These are phyloP conservation scores for Penicillium sp. DNA, from an alignment of 2,329 filamentous ascomycete genomes.

Conservation along the genomic window DNA sequence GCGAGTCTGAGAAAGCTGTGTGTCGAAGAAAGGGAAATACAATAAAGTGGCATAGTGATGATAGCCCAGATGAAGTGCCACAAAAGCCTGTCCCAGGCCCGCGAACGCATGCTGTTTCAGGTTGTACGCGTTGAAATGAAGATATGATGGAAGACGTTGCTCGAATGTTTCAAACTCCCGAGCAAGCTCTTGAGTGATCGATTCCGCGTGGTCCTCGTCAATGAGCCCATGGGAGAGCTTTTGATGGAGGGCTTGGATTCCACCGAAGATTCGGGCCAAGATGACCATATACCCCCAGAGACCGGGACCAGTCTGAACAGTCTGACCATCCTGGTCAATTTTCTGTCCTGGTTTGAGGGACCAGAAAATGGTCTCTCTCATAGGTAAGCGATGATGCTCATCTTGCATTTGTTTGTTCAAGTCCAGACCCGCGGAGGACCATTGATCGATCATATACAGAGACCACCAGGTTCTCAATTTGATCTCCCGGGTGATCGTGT, in stretches of 20 bases:
- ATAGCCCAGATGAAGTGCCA: not conserved
- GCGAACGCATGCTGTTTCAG: not conserved
- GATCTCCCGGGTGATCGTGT: conserved; percentile 25
- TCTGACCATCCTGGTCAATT: not conserved
- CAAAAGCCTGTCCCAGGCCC: not conserved
- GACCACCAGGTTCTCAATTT: conserved; percentile 36
- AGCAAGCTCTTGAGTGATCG: not conserved
- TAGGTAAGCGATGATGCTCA: conserved; percentile 20
- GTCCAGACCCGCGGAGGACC: conserved; percentile 34
- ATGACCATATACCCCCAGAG: not conserved
- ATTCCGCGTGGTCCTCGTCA: not conserved
- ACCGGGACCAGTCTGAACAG: not conserved
- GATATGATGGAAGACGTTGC: not conserved
- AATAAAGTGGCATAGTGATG: not conserved
- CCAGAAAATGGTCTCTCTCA: conserved; percentile 32
- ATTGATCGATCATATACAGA: conserved; percentile 35
- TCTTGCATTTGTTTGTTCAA: conserved; percentile 33
- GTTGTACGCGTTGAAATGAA: not conserved
- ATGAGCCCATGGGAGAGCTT: not conserved
- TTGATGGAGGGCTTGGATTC: not conserved
- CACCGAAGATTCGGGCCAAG: not conserved
- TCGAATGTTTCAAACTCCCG: not conserved
- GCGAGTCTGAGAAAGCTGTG: not conserved
- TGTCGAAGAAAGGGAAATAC: not conserved
- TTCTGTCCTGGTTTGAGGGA: conserved; percentile 7